Conservation (phyloP, 1,284 basidiomycete genomes). For the Inonotus obliquus region DNA sequence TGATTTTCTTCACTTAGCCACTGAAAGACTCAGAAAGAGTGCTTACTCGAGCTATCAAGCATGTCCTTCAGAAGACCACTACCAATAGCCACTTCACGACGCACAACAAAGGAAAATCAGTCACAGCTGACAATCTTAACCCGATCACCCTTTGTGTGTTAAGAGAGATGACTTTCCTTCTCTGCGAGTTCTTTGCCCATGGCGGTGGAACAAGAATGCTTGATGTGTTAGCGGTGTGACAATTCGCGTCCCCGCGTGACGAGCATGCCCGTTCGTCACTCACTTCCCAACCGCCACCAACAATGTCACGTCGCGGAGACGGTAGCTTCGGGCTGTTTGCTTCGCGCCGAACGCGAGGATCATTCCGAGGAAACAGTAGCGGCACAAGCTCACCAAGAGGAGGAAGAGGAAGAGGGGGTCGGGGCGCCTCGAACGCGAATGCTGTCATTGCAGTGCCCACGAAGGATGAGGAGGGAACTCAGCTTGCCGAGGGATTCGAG, state of each 20-base stretch:
- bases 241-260: not conserved
- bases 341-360: slow-evolving; percentile 37
- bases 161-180: not conserved
- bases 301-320: slow-evolving; percentile 31
- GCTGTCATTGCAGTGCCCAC: slow-evolving; percentile 47
- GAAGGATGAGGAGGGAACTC: slow-evolving; percentile 84
- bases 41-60: slow-evolving; percentile 27
- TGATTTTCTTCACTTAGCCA: not conserved
- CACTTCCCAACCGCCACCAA: not conserved
- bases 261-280: not conserved
- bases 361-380: slow-evolving; percentile 38
- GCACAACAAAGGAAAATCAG: slow-evolving; percentile 58
- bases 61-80: slow-evolving; percentile 54
- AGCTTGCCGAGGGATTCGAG: slow-evolving; percentile 80
- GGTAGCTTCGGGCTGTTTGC: slow-evolving; percentile 30
- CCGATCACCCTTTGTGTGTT: slow-evolving; percentile 43
- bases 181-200: not conserved
- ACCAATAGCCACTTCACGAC: slow-evolving; percentile 47
- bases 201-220: not conserved
- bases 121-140: slow-evolving; percentile 56
- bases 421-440: slow-evolving; percentile 34
- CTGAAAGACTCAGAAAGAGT: not conserved
- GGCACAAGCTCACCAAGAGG: slow-evolving; percentile 34
- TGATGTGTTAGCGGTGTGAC: not conserved
- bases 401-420: slow-evolving; percentile 52